A percentile compares a stretch with the other conserved stretches of the same genome.
Evolutionary conservation across 106 monocot species (phyloP).

Genomic region (Dendrobium huoshanense): DNA sequence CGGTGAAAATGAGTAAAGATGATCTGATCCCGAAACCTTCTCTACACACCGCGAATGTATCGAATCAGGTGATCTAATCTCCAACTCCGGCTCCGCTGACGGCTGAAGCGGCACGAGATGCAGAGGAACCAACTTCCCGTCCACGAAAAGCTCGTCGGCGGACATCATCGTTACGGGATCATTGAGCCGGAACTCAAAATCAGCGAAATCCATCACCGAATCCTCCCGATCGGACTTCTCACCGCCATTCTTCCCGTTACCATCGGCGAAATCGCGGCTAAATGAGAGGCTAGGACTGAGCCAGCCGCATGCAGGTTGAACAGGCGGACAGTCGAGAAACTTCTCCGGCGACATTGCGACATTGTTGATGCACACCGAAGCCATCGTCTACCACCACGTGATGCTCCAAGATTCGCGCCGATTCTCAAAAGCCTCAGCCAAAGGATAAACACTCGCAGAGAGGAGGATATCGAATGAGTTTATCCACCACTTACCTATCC

Average conservation of each 20-base stretch:
- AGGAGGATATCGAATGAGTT: neutral
- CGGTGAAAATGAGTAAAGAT: constrained; percentile 39
- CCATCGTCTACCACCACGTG: neutral
- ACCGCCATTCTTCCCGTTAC: neutral
- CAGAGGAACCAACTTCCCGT: constrained; percentile 83
- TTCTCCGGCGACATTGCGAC: constrained; percentile 3
- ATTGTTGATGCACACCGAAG: constrained; percentile 2
- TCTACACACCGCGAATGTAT: constrained; percentile 5
- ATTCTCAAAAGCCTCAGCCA: neutral
- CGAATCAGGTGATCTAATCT: neutral
- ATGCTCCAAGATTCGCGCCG: neutral
- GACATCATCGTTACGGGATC: constrained; percentile 64
- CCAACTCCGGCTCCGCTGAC: neutral
- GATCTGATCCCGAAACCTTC: constrained; percentile 12
- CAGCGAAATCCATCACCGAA: constrained; percentile 24
- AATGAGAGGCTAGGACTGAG: constrained; percentile 3
- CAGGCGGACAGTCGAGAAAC: neutral
- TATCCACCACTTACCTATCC: neutral
- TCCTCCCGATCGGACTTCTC: neutral
- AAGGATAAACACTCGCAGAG: neutral
- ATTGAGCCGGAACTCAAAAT: constrained; percentile 77
- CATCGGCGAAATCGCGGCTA: constrained; percentile 2
- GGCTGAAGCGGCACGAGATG: constrained; percentile 19
- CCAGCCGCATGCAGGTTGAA: neutral
- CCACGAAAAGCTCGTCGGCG: constrained; percentile 84